Evolutionary conservation across 2,329 filamentous ascomycete species (phyloP).

Genomic region (Pseudogymnoascus sp.): DNA sequence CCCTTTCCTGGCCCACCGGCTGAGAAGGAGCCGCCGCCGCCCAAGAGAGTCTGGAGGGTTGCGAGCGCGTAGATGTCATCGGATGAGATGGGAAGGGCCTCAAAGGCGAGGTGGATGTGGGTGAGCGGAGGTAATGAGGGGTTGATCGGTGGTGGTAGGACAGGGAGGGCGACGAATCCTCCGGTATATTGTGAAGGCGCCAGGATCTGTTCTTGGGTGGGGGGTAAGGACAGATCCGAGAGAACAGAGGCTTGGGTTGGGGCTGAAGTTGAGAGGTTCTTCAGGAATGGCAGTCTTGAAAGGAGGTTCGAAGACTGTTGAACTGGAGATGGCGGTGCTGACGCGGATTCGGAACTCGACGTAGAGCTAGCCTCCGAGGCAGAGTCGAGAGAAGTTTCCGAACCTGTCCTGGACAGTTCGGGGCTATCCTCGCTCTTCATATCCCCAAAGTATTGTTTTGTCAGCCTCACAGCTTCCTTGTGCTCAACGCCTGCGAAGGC

Average conservation of each 20-base stretch:
- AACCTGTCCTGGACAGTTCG: slow-evolving; percentile 46
- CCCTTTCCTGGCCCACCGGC: slow-evolving; percentile 95
- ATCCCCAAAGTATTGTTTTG: slow-evolving; percentile 83
- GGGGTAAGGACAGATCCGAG: slow-evolving; percentile 36
- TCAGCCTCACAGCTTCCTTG: slow-evolving; percentile 66
- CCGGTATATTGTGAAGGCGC: slow-evolving; percentile 80
- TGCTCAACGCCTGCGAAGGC: slow-evolving; percentile 92
- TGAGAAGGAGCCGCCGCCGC: slow-evolving; percentile 92
- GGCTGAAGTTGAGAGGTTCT: slow-evolving; percentile 74
- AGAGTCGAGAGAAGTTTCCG: slow-evolving; percentile 48
- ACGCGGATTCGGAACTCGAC: slow-evolving; percentile 31
- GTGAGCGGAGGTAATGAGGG: slow-evolving; percentile 74
- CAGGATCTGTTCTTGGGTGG: slow-evolving; percentile 48
- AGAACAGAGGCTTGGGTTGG: slow-evolving; percentile 53
- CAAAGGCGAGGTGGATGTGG: slow-evolving; percentile 92
- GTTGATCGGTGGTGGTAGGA: slow-evolving; percentile 69
- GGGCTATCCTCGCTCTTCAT: slow-evolving; percentile 58
- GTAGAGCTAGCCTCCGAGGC: slow-evolving; percentile 29
- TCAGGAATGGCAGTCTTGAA: slow-evolving; percentile 82
- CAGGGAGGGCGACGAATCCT: slow-evolving; percentile 79
- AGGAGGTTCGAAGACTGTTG: slow-evolving; percentile 60
- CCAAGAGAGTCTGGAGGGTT: slow-evolving; percentile 89
- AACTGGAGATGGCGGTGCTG: slow-evolving; percentile 31
- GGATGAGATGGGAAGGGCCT: slow-evolving; percentile 82
- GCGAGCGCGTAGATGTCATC: slow-evolving; percentile 95